phyloP scores from a whole-genome alignment of 306 rosid species.

The Corylus heterophylla region DNA sequence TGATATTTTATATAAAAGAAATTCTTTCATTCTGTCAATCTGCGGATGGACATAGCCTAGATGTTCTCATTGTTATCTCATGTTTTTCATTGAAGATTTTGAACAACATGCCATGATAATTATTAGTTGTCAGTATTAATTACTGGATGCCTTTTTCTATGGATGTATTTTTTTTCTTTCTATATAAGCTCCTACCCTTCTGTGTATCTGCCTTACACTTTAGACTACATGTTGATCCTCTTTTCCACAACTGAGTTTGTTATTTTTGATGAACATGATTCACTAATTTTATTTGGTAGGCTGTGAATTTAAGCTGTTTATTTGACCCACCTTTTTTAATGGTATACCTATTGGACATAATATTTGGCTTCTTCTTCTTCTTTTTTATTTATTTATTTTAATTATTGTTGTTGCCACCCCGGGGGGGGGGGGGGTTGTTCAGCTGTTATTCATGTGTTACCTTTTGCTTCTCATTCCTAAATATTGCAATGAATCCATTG shows the following conservation, averaged over 20 bases:
- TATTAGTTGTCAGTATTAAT: background rate
- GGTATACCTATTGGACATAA: background rate
- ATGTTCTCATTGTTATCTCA: background rate
- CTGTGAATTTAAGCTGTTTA: background rate
- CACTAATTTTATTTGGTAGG: background rate
- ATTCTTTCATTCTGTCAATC: conserved; percentile 18
- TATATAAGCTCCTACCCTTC: background rate
- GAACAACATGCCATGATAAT: background rate
- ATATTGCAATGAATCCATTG: background rate
- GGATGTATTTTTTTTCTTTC: background rate
- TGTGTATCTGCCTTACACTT: background rate
- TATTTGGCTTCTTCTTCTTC: background rate
- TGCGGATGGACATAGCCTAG: conserved; percentile 9
- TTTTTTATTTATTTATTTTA: no score
- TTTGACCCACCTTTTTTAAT: background rate
- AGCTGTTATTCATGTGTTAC: background rate
- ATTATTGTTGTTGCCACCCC: background rate
- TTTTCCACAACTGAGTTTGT: background rate
- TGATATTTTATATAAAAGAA: no score
- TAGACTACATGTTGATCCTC: background rate
- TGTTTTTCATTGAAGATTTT: background rate
- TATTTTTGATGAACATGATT: background rate
- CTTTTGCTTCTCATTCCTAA: background rate
- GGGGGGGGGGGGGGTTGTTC: background rate
- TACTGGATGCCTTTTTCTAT: background rate